Conservation (phyloP, 306 rosid genomes). For the Mimosa bimucronata region DNA sequence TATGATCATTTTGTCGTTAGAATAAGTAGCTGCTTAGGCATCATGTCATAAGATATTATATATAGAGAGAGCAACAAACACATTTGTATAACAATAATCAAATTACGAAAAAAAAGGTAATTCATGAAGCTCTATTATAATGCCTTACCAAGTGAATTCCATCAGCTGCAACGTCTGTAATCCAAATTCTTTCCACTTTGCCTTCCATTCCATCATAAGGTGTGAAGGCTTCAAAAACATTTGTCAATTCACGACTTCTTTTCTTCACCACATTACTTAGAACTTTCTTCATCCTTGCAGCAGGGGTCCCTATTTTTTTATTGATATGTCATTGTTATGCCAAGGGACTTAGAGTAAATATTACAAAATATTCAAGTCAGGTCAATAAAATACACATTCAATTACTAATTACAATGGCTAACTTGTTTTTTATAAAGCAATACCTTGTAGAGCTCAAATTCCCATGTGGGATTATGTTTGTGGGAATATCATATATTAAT, state of each 20-base stretch:
- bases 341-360: neutral
- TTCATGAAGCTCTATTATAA: conserved; percentile 12
- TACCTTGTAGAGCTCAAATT: neutral
- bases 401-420: neutral
- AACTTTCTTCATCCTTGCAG: conserved; percentile 97
- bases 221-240: conserved; percentile 83
- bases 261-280: conserved; percentile 86
- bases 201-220: conserved; percentile 94
- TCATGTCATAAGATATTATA: neutral
- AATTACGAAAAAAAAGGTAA: conserved; percentile 12
- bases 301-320: conserved; percentile 80
- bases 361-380: neutral
- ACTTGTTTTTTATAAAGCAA: neutral
- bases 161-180: conserved; percentile 90
- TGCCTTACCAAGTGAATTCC: conserved; percentile 86
- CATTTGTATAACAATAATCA: conserved; percentile 15
- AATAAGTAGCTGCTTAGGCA: conserved; percentile 7
- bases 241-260: conserved; percentile 92
- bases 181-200: conserved; percentile 93
- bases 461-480: neutral
- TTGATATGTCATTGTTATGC: conserved; percentile 4
- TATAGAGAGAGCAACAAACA: conserved; percentile 24
- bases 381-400: neutral
- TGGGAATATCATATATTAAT: no score
- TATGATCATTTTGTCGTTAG: neutral